Conservation (phyloP, 495 filamentous ascomycete genomes). For the Haplographium delicatum region DNA sequence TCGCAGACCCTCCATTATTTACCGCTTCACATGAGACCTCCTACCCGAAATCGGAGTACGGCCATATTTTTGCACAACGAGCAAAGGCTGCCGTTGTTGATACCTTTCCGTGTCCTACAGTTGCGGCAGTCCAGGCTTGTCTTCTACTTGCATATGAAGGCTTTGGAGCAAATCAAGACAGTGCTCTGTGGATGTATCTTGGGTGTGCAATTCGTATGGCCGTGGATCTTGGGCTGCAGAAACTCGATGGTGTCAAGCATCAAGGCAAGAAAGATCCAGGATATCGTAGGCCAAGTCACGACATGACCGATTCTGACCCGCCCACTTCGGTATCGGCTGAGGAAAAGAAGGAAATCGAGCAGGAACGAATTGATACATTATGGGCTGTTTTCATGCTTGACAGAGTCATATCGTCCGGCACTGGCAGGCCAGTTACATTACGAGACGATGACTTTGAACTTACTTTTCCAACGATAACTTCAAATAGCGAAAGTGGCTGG, state of each 20-base stretch:
- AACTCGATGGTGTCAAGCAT: conserved; percentile 66
- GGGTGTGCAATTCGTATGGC: conserved; percentile 83
- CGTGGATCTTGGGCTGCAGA: conserved; percentile 76
- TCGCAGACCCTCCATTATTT: conserved; percentile 61
- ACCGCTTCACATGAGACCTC: conserved; percentile 32
- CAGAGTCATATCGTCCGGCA: conserved; percentile 78
- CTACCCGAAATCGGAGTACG: conserved; percentile 43
- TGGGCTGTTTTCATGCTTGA: conserved; percentile 86
- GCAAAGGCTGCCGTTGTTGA: conserved; percentile 71
- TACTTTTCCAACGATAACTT: conserved; percentile 57
- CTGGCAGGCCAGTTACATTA: conserved; percentile 72
- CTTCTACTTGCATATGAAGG: conserved; percentile 79
- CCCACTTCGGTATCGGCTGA: conserved; percentile 42
- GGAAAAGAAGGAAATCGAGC: conserved; percentile 55
- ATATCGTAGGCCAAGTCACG: conserved; percentile 30
- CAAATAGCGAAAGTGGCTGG: conserved; percentile 57
- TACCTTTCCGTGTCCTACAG: conserved; percentile 69
- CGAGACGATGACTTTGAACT: conserved; percentile 78
- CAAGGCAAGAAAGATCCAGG: conserved; percentile 52
- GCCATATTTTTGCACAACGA: conserved; percentile 70
- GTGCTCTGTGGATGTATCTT: conserved; percentile 85
- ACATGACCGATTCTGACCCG: conserved; percentile 25
- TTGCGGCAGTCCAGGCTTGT: conserved; percentile 74
- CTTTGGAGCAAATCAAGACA: conserved; percentile 80
- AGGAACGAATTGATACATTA: conserved; percentile 75